Percentiles rank a stretch among this genome's conserved stretches.
These are phyloP conservation scores for Pseudoturritis turrita DNA, from an alignment of 345 rosid species.

Conservation along the genomic window DNA sequence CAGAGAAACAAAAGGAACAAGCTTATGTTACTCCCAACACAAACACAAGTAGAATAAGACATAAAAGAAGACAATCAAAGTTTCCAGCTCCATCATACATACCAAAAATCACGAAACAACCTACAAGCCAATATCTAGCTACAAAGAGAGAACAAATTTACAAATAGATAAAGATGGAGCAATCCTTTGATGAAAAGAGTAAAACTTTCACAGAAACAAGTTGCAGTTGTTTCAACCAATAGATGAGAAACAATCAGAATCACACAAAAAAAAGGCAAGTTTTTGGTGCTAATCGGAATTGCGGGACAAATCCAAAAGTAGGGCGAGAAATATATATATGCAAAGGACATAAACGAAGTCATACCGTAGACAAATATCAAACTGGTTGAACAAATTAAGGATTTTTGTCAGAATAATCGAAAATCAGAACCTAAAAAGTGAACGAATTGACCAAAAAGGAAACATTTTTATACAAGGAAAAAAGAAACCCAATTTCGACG, in stretches of 20 bases:
- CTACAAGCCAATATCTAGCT: not conserved
- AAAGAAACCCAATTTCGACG: constrained; percentile 2
- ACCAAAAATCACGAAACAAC: not conserved
- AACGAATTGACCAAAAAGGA: constrained; percentile 3
- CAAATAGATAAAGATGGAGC: not conserved
- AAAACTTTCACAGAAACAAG: not conserved
- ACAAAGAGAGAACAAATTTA: not conserved
- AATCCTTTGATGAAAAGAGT: not conserved
- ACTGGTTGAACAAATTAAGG: not conserved
- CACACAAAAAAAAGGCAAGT: not conserved
- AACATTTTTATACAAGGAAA: not conserved
- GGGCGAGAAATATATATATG: not conserved
- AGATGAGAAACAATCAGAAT: not conserved
- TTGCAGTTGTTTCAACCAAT: not conserved
- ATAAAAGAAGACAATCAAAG: not conserved
- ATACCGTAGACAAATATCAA: not conserved
- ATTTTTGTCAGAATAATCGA: not conserved
- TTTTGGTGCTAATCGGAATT: not conserved
- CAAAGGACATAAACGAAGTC: not conserved
- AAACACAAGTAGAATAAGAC: not conserved
- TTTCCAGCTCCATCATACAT: not conserved
- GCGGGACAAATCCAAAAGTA: not conserved
- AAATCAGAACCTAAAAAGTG: not conserved
- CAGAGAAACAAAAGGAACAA: constrained; percentile 4
- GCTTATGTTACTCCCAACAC: not conserved